A percentile compares a stretch with the other conserved stretches of the same genome.
phyloP scores from a whole-genome alignment of 179 eudicot species.

The Camellia oleifera region DNA sequence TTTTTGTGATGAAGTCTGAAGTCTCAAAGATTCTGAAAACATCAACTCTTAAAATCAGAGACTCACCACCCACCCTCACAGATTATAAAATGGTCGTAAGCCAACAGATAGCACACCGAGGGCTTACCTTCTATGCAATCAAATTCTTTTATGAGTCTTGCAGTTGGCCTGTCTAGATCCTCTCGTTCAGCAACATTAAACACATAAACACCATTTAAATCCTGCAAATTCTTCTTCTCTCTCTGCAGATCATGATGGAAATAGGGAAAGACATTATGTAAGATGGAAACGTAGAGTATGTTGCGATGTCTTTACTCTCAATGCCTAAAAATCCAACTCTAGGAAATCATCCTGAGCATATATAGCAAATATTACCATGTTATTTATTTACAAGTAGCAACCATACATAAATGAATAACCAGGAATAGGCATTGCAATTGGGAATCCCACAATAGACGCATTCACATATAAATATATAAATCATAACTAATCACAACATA shows the following conservation, averaged over 20 bases:
- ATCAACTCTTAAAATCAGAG: background rate
- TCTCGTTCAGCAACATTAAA: conserved; percentile 78
- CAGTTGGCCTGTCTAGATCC: conserved; percentile 79
- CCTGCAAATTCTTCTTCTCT: conserved; percentile 92
- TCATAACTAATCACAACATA: background rate
- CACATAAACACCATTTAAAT: conserved; percentile 72
- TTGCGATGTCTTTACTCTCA: background rate
- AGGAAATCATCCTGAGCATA: background rate
- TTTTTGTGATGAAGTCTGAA: background rate
- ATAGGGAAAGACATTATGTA: background rate
- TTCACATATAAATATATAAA: background rate
- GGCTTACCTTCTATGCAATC: conserved; percentile 67
- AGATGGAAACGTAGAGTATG: background rate
- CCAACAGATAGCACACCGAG: background rate
- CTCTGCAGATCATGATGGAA: conserved; percentile 48
- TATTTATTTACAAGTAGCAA: background rate
- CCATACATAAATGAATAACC: background rate
- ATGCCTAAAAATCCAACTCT: background rate
- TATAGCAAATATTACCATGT: background rate
- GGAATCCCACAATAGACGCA: background rate
- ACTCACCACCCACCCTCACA: background rate
- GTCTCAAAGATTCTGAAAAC: background rate
- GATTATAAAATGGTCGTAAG: background rate
- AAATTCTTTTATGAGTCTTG: conserved; percentile 85
- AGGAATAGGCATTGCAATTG: background rate